A percentile compares a stretch with the other conserved stretches of the same genome.
These are phyloP conservation scores for Glutinoglossum americanum DNA, from an alignment of 495 filamentous ascomycete genomes.

Conservation along the genomic window DNA sequence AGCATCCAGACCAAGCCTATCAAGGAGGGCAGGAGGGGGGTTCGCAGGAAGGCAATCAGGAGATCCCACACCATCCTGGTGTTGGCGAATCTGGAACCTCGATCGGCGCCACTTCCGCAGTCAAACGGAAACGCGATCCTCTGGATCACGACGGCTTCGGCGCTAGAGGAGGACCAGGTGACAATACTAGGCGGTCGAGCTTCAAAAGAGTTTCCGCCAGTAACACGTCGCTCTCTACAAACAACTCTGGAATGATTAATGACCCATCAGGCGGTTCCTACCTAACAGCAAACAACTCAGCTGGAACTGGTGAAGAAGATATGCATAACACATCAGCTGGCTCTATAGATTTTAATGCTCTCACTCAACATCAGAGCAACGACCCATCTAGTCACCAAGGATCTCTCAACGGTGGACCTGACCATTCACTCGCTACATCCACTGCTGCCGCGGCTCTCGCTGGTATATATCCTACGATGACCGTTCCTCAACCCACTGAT, in stretches of 20 bases:
- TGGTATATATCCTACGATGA: constrained; percentile 44
- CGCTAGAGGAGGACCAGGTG: neutral
- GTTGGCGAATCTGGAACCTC: neutral
- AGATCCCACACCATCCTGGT: neutral
- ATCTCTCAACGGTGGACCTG: constrained; percentile 4
- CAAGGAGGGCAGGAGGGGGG: constrained; percentile 1
- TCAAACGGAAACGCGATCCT: constrained; percentile 5
- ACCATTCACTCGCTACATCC: constrained; percentile 18
- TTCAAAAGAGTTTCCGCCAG: constrained; percentile 3
- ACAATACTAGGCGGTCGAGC: constrained; percentile 1
- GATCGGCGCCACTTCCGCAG: neutral
- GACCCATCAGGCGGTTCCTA: neutral
- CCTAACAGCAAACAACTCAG: neutral
- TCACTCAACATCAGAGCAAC: neutral
- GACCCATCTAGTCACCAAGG: constrained; percentile 3
- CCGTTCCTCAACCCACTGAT: constrained; percentile 48
- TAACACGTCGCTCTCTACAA: neutral
- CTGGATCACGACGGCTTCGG: constrained; percentile 3
- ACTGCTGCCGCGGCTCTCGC: constrained; percentile 50
- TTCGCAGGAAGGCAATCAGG: neutral
- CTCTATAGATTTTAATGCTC: constrained; percentile 5
- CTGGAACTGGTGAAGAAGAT: neutral
- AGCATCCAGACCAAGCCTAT: neutral
- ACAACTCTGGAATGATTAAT: neutral
- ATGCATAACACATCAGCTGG: constrained; percentile 1